Base-by-base conservation (phyloP, 768 basidiomycete genomes). In the Lactifluus piperatus region DNA sequence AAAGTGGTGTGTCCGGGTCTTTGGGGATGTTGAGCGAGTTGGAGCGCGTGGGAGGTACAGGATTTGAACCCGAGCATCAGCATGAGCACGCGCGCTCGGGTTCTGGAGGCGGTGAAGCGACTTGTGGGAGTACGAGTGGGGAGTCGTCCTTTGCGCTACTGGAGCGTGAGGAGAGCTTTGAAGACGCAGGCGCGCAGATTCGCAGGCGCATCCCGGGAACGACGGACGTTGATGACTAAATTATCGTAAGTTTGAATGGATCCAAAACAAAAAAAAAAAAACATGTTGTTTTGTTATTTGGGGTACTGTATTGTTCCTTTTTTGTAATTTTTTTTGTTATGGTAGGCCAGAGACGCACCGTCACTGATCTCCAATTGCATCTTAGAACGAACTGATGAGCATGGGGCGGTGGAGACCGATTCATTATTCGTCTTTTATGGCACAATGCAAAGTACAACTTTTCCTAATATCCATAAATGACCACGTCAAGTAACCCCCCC, bases 61-160 rank as follows among this genome's bases (percentile, higher is more conserved):
- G 9, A 43, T 8, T 6, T 20, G 41, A 18, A 18, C 9, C 20
- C n/a, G 49, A 14, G 18, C 16, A 32, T 11, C 18, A 4, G 10
- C 34, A 30, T 9, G 46, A 48, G 6, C 39, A 50, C n/a, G n/a
- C n/a, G n/a, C n/a, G n/a, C n/a, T n/a, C n/a, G n/a, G n/a, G n/a
- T n/a, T 63, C 54, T 34, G 10, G 10, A 41, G 57, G 44, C 7
- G 24, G 52, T 1, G 27, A n/a, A 5, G 51, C 27, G 39, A 29
- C 16, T 2, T 20, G 37, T 22, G 63, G 37, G 48, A 64, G 63
- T 24, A 59, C 51, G 52, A 64, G 63, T 16, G 63, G 57, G n/a
- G 62, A 53, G 29, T 13, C 77, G 73, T 49, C 77, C 79, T 68
- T 71, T 8, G 70, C 69, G 56, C 47, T 67, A 32, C 56, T 71